Percentiles rank a stretch among this genome's conserved stretches.
Evolutionary conservation across 1,139 yeast species (phyloP).

Genomic region (Zygoascus sp.): DNA sequence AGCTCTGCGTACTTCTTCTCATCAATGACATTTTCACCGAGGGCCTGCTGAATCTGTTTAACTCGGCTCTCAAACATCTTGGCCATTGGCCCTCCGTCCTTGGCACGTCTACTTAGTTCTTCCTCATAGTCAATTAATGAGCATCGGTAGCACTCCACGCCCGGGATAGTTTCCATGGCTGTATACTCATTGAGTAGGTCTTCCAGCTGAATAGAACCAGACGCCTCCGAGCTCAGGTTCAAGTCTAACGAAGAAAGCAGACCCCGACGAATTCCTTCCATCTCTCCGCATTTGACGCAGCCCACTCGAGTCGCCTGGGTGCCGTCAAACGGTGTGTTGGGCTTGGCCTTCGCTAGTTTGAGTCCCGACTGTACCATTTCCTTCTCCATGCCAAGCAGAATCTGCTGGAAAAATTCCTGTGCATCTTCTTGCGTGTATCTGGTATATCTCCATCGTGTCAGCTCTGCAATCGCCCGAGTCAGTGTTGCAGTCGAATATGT

Average conservation of each 20-base stretch:
- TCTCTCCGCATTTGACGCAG: conserved; percentile 84
- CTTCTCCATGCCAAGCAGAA: conserved; percentile 66
- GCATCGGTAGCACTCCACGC: conserved; percentile 90
- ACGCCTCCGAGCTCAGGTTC: conserved; percentile 41
- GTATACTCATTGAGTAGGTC: conserved; percentile 68
- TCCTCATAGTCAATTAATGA: conserved; percentile 60
- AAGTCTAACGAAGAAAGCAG: conserved; percentile 77
- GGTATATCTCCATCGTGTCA: conserved; percentile 49
- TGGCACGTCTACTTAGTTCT: conserved; percentile 37
- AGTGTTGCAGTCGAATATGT: conserved; percentile 63
- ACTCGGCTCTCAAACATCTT: conserved; percentile 49
- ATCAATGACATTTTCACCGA: conserved; percentile 61
- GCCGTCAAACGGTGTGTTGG: conserved; percentile 70
- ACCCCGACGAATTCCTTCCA: conserved; percentile 83
- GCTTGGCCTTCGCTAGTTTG: conserved; percentile 9
- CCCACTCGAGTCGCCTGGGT: conserved; percentile 82
- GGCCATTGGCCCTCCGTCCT: conserved; percentile 11
- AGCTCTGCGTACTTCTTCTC: conserved; percentile 73
- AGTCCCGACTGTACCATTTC: conserved; percentile 38
- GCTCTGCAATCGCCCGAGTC: conserved; percentile 66
- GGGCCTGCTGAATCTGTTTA: conserved; percentile 51
- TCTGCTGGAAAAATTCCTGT: conserved; percentile 84
- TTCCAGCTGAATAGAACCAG: conserved; percentile 44
- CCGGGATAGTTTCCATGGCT: conserved; percentile 79
- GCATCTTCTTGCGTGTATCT: conserved; percentile 95